Conservation (phyloP, 2,329 filamentous ascomycete species). For the Domatiomyces catenatus region DNA sequence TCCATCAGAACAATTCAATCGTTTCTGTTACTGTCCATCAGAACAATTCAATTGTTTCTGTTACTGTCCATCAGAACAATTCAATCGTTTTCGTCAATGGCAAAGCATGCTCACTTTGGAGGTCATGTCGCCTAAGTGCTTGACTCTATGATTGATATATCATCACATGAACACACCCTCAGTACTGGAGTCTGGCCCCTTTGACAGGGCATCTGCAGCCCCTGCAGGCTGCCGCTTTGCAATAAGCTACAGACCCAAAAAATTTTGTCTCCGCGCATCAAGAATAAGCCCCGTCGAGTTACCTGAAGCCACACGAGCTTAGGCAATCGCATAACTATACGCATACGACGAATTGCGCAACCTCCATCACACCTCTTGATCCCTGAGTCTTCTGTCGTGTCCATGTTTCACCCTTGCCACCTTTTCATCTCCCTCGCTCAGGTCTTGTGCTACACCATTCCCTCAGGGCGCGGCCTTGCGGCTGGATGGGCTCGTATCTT, state of each 20-base stretch:
- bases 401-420: conserved; percentile 21
- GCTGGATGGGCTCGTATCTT: conserved; percentile 69
- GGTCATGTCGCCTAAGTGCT: conserved; percentile 61
- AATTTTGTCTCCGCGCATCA: conserved; percentile 70
- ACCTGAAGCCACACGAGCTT: conserved; percentile 31
- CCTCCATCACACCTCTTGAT: conserved; percentile 11
- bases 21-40: conserved; percentile 32
- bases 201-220: conserved; percentile 48
- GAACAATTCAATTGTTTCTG: conserved; percentile 24
- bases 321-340: conserved; percentile 97
- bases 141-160: conserved; percentile 93
- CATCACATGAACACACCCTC: conserved; percentile 54
- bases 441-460: conserved; percentile 14
- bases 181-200: conserved; percentile 45
- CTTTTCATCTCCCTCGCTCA: conserved; percentile 28
- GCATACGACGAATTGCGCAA: conserved; percentile 71
- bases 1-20: conserved; percentile 36
- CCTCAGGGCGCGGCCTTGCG: conserved; percentile 23
- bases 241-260: conserved; percentile 39
- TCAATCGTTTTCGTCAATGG: conserved; percentile 36
- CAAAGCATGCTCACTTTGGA: conserved; percentile 23
- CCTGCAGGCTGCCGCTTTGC: conserved; percentile 32
- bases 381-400: conserved; percentile 2
- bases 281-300: conserved; percentile 99
- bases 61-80: conserved; percentile 32